Conservation (phyloP, 2,329 filamentous ascomycete species). For the Ophiostoma piceae region DNA sequence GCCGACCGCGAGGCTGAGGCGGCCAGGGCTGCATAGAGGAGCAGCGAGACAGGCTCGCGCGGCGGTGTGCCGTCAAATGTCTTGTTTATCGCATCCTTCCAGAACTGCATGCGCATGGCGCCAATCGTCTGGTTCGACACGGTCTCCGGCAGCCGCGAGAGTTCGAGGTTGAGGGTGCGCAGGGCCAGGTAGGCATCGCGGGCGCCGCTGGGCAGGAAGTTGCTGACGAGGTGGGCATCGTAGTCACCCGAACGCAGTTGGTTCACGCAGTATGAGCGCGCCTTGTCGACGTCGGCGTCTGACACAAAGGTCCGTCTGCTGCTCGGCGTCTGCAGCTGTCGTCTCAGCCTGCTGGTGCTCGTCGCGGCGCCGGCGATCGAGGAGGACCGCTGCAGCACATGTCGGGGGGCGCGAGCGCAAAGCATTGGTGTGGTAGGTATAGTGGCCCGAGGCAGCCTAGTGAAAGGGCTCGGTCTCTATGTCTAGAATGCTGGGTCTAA, state of each 20-base stretch:
- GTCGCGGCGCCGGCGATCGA: not conserved
- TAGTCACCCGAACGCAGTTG: constrained; percentile 66
- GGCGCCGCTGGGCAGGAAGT: constrained; percentile 70
- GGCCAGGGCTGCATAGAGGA: constrained; percentile 68
- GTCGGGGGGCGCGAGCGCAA: not conserved
- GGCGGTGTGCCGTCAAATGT: constrained; percentile 70
- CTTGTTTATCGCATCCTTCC: constrained; percentile 76
- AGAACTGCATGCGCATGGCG: constrained; percentile 88
- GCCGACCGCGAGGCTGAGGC: constrained; percentile 46
- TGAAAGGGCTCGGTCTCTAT: constrained; percentile 2
- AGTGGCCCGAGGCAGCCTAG: not conserved
- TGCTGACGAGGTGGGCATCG: constrained; percentile 77
- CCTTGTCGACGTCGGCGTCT: constrained; percentile 48
- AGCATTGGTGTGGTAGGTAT: not conserved
- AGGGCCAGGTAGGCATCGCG: constrained; percentile 85
- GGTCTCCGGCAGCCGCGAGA: constrained; percentile 82
- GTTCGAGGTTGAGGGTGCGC: constrained; percentile 86
- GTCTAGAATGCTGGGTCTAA: not conserved
- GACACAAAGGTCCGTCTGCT: constrained; percentile 43
- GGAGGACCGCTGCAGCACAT: constrained; percentile 12
- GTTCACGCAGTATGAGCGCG: constrained; percentile 49
- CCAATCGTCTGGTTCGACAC: constrained; percentile 85
- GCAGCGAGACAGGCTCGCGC: constrained; percentile 83
- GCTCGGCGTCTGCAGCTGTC: constrained; percentile 1
- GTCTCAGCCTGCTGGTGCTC: not conserved